Percentiles rank a stretch among this genome's conserved stretches.
Conservation (phyloP, 106 monocot species). For the Phalaenopsis equestris region DNA sequence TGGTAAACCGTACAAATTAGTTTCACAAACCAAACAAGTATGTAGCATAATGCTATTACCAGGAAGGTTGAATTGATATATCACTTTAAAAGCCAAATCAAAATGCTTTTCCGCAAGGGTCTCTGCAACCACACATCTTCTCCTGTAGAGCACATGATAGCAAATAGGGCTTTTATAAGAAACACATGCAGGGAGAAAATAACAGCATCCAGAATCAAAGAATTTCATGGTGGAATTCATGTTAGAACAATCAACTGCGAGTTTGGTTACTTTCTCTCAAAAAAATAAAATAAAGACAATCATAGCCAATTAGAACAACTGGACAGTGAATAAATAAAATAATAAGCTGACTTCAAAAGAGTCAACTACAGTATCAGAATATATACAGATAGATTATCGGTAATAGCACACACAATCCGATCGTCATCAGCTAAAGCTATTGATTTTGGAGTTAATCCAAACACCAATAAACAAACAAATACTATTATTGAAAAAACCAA, state of each 20-base stretch:
- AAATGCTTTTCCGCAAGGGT: conserved; percentile 91
- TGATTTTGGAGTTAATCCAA: no score
- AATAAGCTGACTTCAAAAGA: no score
- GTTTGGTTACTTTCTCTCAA: background rate
- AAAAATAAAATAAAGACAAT: background rate
- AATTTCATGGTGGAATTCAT: background rate
- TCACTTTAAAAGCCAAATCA: conserved; percentile 73
- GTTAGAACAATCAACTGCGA: background rate
- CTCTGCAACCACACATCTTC: conserved; percentile 81
- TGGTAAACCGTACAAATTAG: background rate
- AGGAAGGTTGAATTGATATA: conserved; percentile 82
- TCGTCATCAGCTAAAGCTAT: no score
- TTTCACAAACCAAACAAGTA: background rate
- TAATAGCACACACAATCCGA: no score
- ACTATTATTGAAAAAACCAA: no score
- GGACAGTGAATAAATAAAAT: background rate
- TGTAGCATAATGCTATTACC: conserved; percentile 33
- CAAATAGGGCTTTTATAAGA: background rate
- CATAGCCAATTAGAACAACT: background rate
- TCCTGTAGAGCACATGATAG: conserved; percentile 30
- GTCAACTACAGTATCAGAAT: no score
- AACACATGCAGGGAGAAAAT: background rate
- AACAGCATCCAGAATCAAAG: background rate
- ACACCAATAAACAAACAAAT: no score
- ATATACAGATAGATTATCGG: no score